Evolutionary conservation across 306 rosid species (phyloP).

Genomic region (Castanea crenata): DNA sequence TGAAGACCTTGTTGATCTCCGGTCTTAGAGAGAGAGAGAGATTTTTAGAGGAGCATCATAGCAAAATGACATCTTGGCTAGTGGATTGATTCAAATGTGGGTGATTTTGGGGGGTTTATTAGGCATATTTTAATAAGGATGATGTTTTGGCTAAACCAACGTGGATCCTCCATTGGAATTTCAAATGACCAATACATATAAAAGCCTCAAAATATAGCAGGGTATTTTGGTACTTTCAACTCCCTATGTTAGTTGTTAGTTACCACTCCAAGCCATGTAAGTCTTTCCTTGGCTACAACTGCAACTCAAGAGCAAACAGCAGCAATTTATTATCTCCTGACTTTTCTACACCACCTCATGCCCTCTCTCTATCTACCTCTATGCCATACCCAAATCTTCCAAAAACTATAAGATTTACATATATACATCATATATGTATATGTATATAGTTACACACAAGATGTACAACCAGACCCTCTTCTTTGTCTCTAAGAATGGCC

Average conservation of each 20-base stretch:
- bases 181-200: too few species aligned
- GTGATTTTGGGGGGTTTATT: too few species aligned
- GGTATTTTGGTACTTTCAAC: not conserved
- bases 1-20: too few species aligned
- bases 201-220: not conserved
- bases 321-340: constrained; percentile 25
- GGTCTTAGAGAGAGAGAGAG: too few species aligned
- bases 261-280: not conserved
- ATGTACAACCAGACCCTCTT: constrained; percentile 3
- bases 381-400: constrained; percentile 9
- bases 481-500: constrained; percentile 17
- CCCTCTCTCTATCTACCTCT: not conserved
- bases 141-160: too few species aligned
- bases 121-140: too few species aligned
- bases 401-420: too few species aligned
- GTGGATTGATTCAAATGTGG: too few species aligned
- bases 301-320: not conserved
- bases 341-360: constrained; percentile 14
- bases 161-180: too few species aligned
- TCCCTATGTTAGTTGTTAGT: not conserved
- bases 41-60: too few species aligned
- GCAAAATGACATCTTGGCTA: too few species aligned
- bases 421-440: not conserved
- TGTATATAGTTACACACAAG: not conserved
- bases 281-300: not conserved